Evolutionary conservation across 164 flowering plant species (phyloP).

Genomic region (Annona cherimola): DNA sequence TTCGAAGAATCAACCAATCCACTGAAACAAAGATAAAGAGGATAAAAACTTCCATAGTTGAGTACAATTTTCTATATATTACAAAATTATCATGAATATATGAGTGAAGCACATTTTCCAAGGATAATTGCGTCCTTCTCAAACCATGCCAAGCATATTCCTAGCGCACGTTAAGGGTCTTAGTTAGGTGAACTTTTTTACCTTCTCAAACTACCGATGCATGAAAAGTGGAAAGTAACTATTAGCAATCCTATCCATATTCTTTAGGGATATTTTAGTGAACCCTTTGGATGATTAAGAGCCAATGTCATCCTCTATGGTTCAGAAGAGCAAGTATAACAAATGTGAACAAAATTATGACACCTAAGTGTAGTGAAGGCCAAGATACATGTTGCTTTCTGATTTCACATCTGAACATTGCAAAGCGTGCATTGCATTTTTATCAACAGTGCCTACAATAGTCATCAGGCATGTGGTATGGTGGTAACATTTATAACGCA

Average conservation of each 20-base stretch:
- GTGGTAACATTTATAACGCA: too few species aligned
- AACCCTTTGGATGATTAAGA: slow-evolving; percentile 53
- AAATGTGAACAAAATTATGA: background rate
- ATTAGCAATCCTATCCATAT: slow-evolving; percentile 70
- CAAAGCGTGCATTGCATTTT: slow-evolving; percentile 7
- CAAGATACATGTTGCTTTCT: slow-evolving; percentile 71
- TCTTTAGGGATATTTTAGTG: slow-evolving; percentile 68
- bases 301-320: slow-evolving; percentile 6
- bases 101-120: too few species aligned
- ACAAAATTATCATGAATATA: too few species aligned
- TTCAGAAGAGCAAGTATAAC: background rate
- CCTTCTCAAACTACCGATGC: slow-evolving; percentile 92
- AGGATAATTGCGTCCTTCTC: slow-evolving; percentile 96
- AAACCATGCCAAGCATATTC: slow-evolving; percentile 95
- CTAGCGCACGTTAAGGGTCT: slow-evolving; percentile 14
- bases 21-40: too few species aligned
- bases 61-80: too few species aligned
- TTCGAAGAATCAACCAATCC: too few species aligned
- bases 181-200: slow-evolving; percentile 18
- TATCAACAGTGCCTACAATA: slow-evolving; percentile 5
- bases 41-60: too few species aligned
- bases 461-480: too few species aligned
- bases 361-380: slow-evolving; percentile 97
- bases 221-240: slow-evolving; percentile 92
- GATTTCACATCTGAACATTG: slow-evolving; percentile 72